A percentile compares a stretch with the other conserved stretches of the same genome.
Conservation (phyloP, 2,329 filamentous ascomycete species). For the Stagonosporopsis chrysanthemi region DNA sequence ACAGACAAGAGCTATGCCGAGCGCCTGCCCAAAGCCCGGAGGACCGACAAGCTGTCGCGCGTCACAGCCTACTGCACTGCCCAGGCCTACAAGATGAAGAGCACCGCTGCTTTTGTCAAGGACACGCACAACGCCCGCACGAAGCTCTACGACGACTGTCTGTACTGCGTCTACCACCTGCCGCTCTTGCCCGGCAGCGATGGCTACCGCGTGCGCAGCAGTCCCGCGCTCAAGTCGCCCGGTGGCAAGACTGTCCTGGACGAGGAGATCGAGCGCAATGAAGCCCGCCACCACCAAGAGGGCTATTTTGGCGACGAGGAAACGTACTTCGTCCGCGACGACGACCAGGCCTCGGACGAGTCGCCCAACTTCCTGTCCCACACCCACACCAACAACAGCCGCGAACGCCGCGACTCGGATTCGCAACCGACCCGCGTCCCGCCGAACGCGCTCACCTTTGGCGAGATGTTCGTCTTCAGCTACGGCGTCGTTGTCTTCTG, state of each 20-base stretch:
- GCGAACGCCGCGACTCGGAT: constrained; percentile 31
- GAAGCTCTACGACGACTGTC: constrained; percentile 96
- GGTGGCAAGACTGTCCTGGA: constrained; percentile 93
- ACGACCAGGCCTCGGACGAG: constrained; percentile 23
- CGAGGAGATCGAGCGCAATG: constrained; percentile 94
- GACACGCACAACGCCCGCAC: constrained; percentile 89
- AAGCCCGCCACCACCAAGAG: constrained; percentile 86
- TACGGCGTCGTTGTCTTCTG: constrained; percentile 98
- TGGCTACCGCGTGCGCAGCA: constrained; percentile 86
- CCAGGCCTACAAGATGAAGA: constrained; percentile 87
- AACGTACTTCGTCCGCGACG: constrained; percentile 56
- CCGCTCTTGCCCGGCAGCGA: constrained; percentile 85
- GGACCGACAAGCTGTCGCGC: constrained; percentile 85
- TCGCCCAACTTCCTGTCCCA: constrained; percentile 20
- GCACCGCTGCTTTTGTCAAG: constrained; percentile 86
- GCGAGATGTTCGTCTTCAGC: constrained; percentile 96
- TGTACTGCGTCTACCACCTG: constrained; percentile 94
- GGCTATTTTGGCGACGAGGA: constrained; percentile 84
- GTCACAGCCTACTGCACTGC: constrained; percentile 97
- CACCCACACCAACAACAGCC: neutral
- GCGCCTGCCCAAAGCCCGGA: constrained; percentile 83
- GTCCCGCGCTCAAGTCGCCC: constrained; percentile 89
- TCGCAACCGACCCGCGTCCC: constrained; percentile 60
- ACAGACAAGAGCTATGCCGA: constrained; percentile 91
- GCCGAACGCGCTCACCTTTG: constrained; percentile 78